These are phyloP conservation scores for Adansonia grandidieri DNA, from an alignment of 441 rosid genomes.

Conservation along the genomic window DNA sequence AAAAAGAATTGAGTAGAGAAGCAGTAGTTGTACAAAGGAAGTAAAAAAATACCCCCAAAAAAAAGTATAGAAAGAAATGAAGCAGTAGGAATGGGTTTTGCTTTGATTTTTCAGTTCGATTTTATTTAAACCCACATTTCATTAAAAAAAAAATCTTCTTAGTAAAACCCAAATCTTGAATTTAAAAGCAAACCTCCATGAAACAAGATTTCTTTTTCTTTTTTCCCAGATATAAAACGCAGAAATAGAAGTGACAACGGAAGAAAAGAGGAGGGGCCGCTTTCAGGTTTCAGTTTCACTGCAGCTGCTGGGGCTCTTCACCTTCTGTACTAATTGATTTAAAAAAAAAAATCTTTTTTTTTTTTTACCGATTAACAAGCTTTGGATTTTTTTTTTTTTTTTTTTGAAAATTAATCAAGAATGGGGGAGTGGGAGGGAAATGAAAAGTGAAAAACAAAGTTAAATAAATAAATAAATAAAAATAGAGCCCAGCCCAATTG, in stretches of 20 bases:
- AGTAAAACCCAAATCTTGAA: slow-evolving; percentile 20
- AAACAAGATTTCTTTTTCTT: neutral
- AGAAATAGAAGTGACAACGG: neutral
- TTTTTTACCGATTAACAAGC: slow-evolving; percentile 3
- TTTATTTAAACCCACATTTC: slow-evolving; percentile 15
- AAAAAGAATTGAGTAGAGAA: neutral
- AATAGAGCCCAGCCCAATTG: slow-evolving; percentile 10
- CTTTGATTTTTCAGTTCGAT: neutral
- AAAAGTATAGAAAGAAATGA: neutral
- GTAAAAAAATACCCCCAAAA: neutral
- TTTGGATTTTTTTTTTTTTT: neutral
- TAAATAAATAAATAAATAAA: neutral
- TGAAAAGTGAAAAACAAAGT: neutral
- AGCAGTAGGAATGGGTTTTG: neutral
- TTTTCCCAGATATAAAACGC: neutral
- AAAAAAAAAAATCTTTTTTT: neutral
- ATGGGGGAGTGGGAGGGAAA: neutral
- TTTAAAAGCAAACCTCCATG: slow-evolving; percentile 5
- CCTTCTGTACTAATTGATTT: neutral
- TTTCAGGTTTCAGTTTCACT: slow-evolving; percentile 25
- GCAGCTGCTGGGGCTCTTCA: neutral
- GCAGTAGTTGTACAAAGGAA: slow-evolving; percentile 16
- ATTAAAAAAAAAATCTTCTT: neutral
- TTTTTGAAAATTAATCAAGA: slow-evolving; percentile 11
- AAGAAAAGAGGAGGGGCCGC: slow-evolving; percentile 16